Percentiles rank a stretch among this genome's conserved stretches.
Conservation (phyloP, 2,329 filamentous ascomycete genomes). For the Chaetomium sp. region DNA sequence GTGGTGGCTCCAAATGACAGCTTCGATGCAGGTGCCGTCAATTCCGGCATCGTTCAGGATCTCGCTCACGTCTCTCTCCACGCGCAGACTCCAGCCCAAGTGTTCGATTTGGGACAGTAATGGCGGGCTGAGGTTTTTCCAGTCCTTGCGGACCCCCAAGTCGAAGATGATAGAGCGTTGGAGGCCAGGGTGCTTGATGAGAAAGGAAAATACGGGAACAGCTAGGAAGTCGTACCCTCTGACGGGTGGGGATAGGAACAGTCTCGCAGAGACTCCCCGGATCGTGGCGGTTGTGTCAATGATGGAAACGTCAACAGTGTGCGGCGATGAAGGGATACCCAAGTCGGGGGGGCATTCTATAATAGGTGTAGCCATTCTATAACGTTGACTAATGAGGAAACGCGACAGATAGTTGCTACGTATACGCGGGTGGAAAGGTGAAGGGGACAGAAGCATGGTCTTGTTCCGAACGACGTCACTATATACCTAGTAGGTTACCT, state of each 20-base stretch:
- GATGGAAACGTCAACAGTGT: constrained; percentile 41
- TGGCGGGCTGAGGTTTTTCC: constrained; percentile 20
- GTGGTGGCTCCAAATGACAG: constrained; percentile 42
- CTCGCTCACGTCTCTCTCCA: constrained; percentile 32
- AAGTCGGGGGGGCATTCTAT: constrained; percentile 32
- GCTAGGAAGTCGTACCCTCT: constrained; percentile 38
- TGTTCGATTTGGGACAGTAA: background rate
- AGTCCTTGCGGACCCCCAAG: constrained; percentile 30
- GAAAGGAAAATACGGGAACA: constrained; percentile 34
- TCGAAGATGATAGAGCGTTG: constrained; percentile 34
- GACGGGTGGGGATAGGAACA: constrained; percentile 38
- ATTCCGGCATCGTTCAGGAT: constrained; percentile 32
- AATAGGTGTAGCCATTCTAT: background rate
- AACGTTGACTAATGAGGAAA: background rate
- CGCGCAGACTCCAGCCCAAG: constrained; percentile 17
- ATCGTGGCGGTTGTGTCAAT: constrained; percentile 38
- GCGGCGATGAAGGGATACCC: constrained; percentile 39
- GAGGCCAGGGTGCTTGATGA: constrained; percentile 33
- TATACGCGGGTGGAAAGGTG: background rate
- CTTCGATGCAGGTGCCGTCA: constrained; percentile 27
- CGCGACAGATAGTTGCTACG: background rate
- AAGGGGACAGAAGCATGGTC: background rate
- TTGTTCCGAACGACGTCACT: background rate
- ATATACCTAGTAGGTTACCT: too few relatives aligned
- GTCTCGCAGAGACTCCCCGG: constrained; percentile 28